Evolutionary conservation across 1,284 basidiomycete species (phyloP).

Genomic region (Marasmius fiardii): DNA sequence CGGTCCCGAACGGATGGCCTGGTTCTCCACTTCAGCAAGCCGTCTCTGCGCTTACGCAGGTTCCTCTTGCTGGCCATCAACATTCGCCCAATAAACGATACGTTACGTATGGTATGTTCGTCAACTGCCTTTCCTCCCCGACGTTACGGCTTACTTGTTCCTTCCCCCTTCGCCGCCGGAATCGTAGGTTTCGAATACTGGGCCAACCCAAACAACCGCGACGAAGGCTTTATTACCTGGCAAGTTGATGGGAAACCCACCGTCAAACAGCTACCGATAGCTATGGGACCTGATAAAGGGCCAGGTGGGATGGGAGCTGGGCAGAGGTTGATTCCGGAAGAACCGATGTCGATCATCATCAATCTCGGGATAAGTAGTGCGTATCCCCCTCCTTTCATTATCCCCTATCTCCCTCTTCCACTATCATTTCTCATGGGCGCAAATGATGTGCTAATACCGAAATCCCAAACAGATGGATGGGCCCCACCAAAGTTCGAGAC

Average conservation of each 20-base stretch:
- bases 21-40: background rate
- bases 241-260: conserved; percentile 48
- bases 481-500: background rate
- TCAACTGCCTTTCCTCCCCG: background rate
- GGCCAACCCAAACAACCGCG: conserved; percentile 49
- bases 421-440: background rate
- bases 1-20: background rate
- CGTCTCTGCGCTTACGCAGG: background rate
- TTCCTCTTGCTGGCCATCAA: conserved; percentile 17
- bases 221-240: conserved; percentile 66
- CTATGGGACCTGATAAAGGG: conserved; percentile 53
- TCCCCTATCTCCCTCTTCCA: too few species aligned
- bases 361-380: conserved; percentile 65
- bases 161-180: conserved; percentile 6
- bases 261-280: conserved; percentile 49
- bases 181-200: conserved; percentile 76
- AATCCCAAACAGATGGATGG: too few species aligned
- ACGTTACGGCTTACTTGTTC: conserved; percentile 34
- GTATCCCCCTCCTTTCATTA: too few species aligned
- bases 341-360: conserved; percentile 67
- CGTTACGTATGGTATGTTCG: background rate
- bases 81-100: conserved; percentile 14
- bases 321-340: conserved; percentile 67
- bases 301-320: conserved; percentile 42
- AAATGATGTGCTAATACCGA: background rate